Percentiles rank a stretch among this genome's conserved stretches.
Evolutionary conservation across 2,329 filamentous ascomycete genomes (phyloP).

Genomic region (Penicillium frequentans): DNA sequence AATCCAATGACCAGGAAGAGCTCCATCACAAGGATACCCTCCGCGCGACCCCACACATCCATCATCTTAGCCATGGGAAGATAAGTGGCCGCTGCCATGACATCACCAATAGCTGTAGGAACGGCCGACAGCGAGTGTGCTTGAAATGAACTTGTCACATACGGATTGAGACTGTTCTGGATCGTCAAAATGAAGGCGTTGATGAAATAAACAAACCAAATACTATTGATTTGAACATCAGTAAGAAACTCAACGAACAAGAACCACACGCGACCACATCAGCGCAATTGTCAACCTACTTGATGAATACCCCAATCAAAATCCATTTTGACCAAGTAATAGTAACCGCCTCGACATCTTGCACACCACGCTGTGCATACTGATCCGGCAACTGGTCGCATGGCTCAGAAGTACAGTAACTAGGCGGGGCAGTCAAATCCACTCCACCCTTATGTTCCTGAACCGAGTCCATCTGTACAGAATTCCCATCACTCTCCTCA

Average conservation of each 20-base stretch:
- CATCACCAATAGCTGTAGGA: conserved; percentile 54
- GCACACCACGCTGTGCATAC: conserved; percentile 37
- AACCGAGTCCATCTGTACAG: neutral
- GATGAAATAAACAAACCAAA: conserved; percentile 45
- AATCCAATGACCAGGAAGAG: conserved; percentile 50
- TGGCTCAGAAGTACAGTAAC: neutral
- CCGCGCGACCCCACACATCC: conserved; percentile 62
- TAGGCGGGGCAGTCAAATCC: neutral
- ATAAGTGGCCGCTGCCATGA: conserved; percentile 58
- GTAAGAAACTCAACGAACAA: neutral
- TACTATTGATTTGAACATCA: conserved; percentile 27
- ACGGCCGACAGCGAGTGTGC: conserved; percentile 56
- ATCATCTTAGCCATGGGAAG: conserved; percentile 64
- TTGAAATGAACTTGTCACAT: conserved; percentile 54
- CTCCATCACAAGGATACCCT: conserved; percentile 56
- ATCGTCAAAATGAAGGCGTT: conserved; percentile 43
- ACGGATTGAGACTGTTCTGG: conserved; percentile 46
- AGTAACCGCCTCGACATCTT: conserved; percentile 47
- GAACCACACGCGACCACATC: neutral
- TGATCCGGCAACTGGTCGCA: neutral
- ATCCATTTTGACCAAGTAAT: conserved; percentile 45
- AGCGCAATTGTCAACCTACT: conserved; percentile 30
- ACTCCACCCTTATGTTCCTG: neutral
- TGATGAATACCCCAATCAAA: conserved; percentile 38
- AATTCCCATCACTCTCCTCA: neutral